A percentile compares a stretch with the other conserved stretches of the same genome.
Evolutionary conservation across 345 rosid genomes (phyloP).

Genomic region (Acer saccharum): DNA sequence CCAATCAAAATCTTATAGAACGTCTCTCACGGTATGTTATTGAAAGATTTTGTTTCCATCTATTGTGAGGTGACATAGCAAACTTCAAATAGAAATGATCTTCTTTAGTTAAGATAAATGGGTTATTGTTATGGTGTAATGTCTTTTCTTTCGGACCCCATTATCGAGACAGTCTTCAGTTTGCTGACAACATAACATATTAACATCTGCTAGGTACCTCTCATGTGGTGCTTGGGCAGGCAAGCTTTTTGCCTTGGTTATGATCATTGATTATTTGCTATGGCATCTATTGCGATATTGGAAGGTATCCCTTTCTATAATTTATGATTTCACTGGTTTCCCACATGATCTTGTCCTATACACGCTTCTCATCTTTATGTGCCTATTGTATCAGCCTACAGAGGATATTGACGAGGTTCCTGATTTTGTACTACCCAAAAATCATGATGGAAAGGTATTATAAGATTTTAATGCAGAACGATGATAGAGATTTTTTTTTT

Average conservation of each 20-base stretch:
- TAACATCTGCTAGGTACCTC: constrained; percentile 28
- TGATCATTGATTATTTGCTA: constrained; percentile 77
- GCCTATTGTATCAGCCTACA: constrained; percentile 55
- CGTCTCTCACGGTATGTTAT: constrained; percentile 61
- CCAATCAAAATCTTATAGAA: constrained; percentile 59
- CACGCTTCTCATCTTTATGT: background rate
- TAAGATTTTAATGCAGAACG: constrained; percentile 2
- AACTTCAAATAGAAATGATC: background rate
- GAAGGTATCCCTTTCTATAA: constrained; percentile 45
- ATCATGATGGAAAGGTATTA: constrained; percentile 23
- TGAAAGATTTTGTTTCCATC: background rate
- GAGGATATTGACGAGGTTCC: constrained; percentile 80
- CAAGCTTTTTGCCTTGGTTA: constrained; percentile 81
- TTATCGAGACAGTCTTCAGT: background rate
- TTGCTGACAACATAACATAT: background rate
- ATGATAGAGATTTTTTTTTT: background rate
- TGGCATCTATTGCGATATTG: constrained; percentile 64
- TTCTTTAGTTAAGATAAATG: background rate
- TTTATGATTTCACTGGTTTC: background rate
- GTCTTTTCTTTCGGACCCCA: background rate
- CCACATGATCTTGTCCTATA: background rate
- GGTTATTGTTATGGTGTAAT: background rate
- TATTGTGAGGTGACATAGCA: background rate
- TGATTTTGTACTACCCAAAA: constrained; percentile 31
- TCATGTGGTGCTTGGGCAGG: constrained; percentile 97